Base-by-base conservation (phyloP, 169 alveolate genomes). In the Cryptosporidium canis region DNA sequence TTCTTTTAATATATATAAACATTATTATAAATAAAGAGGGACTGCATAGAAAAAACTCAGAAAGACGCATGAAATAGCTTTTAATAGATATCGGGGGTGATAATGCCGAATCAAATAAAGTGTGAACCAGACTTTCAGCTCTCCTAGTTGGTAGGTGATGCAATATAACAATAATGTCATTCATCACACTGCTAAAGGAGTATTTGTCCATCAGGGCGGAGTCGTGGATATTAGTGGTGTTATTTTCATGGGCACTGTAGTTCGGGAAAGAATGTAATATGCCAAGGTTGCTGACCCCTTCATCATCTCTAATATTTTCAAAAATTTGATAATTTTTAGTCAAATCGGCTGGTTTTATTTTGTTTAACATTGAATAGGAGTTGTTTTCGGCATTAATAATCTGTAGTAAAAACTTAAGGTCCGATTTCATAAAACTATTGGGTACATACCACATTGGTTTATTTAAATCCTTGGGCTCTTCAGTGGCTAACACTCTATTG, bases 1-100 rank as follows among this genome's bases (percentile, higher is more conserved):
- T 55, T 24, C 87, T 65, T 58, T 56, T 61, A 2, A 77, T 77
- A 77, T 77, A 77, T 21, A 77, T 77, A 5, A 77, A 77, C 72
- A 61, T 58, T 37, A 77, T 21, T 16, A 77, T 48, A 41, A 58
- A 77, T 61, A 77, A 43, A 14, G 87, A 77, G 12, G 87, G 87
- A 35, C 87, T 77, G 39, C 87, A 77, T 43, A 77, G 21, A 33
- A 45, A 77, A 37, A 56, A 77, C 39, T 58, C 71, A 18, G 61
- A 39, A 33, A 77, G 61, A 37, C 87, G 55, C 55, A 33, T 16
- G 18, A 77, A 77, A 31, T 77, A 77, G 51, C 58, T 77, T 44
- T 37, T 77, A 35, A 58, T 61, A 24, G 87, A 55, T 18, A 77
- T 77, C 6, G 51, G 18, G 6, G 64, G 68, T 9, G 16, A 21